phyloP scores from a whole-genome alignment of 2,329 filamentous ascomycete species.

The Teratosphaeriaceae sp. region DNA sequence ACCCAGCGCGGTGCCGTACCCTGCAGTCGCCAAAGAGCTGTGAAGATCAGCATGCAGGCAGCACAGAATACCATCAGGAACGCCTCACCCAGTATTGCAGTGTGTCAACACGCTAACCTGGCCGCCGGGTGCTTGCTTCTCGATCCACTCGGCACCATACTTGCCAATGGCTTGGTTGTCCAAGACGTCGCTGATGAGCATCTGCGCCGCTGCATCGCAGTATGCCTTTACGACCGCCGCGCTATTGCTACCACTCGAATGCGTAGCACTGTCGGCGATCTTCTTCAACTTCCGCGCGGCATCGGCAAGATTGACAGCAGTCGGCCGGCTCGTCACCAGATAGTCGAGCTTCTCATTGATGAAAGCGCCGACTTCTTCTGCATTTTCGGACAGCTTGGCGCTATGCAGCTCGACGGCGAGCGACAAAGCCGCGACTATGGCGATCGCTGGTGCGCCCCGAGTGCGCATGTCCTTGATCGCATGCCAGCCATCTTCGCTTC shows the following conservation, averaged over 20 bases:
- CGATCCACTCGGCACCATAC: constrained; percentile 77
- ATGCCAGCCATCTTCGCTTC: constrained; percentile 69
- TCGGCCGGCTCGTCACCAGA: constrained; percentile 81
- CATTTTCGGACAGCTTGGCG: constrained; percentile 42
- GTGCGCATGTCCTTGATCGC: constrained; percentile 78
- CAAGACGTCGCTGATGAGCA: constrained; percentile 77
- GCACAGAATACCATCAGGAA: background rate
- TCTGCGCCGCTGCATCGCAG: constrained; percentile 73
- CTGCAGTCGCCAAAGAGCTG: constrained; percentile 86
- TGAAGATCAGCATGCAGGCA: constrained; percentile 22
- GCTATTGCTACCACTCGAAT: constrained; percentile 37
- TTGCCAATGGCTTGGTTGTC: constrained; percentile 84
- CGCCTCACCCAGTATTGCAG: constrained; percentile 80
- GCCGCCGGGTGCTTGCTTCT: constrained; percentile 48
- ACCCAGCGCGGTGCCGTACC: constrained; percentile 92
- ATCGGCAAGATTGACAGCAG: constrained; percentile 90
- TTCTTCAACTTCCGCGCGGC: constrained; percentile 74
- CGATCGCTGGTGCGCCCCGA: constrained; percentile 83
- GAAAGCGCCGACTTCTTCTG: constrained; percentile 58
- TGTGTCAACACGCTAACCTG: constrained; percentile 84
- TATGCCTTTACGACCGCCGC: constrained; percentile 61
- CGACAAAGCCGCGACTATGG: constrained; percentile 89
- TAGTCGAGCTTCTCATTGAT: constrained; percentile 76
- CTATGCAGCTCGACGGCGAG: constrained; percentile 76
- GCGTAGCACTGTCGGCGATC: constrained; percentile 49